Base-by-base conservation (phyloP, 2,329 filamentous ascomycete genomes). In the Colletotrichum chrysophilum region DNA sequence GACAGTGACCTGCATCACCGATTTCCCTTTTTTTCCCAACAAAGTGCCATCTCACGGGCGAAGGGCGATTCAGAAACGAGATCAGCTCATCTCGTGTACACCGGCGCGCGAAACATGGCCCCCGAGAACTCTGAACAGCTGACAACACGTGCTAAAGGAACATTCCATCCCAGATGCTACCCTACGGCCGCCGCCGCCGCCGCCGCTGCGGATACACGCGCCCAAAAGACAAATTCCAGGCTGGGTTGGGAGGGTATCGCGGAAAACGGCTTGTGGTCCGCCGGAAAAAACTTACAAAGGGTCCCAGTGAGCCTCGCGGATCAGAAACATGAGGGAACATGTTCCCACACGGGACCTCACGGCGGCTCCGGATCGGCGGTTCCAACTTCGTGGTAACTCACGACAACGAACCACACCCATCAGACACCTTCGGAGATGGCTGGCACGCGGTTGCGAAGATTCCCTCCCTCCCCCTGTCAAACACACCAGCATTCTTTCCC, bases 341-440 rank as follows among this genome's bases (percentile, higher is more conserved):
- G 18, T 36, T 16, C 56, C 61, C 38, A 55, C 28, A 43, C 66
- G 32, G 66, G 69, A 48, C 67, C 67, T 43, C 67, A 43, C 70
- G 68, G 72, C 68, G 72, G 72, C 68, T 75, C 68, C 72, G 62
- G 69, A 75, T 75, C 70, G 64, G 43, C 73, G 69, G 73, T 67
- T 38, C 73, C 73, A 75, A 43, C 56, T 67, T 75, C 56, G 70
- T 64, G 73, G 73, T 38, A 75, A 34, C 32, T 58, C 30, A 24
- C n/a, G 10, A 43, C 32, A 36, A 64, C 32, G 32, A 14, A 48
- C 12, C 21, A 52, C 56, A 62, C 61, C 34, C n/a, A 69, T n/a
- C 52, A 58, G 67, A 48, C 43, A 58, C 72, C 58, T 26, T 43
- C 67, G 56, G 56, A 64, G 64, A 75, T 64, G 64, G 38, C 43